Percentiles rank a stretch among this genome's conserved stretches.
Evolutionary conservation across 2,329 filamentous ascomycete species (phyloP).

Genomic region (Colletotrichum gigasporum): DNA sequence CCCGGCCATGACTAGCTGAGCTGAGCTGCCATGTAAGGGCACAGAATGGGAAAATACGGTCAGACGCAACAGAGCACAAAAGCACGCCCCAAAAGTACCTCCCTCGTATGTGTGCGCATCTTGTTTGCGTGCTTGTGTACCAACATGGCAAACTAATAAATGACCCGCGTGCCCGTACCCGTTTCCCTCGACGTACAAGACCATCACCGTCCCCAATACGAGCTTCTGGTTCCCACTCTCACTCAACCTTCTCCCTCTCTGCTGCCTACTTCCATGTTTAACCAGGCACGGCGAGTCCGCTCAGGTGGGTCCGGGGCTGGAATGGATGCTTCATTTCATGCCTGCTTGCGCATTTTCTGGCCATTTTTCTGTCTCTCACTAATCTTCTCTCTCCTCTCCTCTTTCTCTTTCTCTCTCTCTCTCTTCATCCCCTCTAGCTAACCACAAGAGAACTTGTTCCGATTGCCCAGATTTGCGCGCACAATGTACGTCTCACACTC

Average conservation of each 20-base stretch:
- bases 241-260: no score
- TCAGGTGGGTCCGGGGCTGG: no score
- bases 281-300: no score
- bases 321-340: constrained; percentile 4
- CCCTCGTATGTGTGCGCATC: neutral
- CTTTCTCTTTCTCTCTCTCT: neutral
- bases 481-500: neutral
- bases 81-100: neutral
- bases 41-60: neutral
- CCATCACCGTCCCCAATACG: neutral
- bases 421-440: neutral
- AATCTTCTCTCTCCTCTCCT: neutral
- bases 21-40: no score
- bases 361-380: neutral
- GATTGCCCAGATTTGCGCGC: neutral
- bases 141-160: constrained; percentile 6
- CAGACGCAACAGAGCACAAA: neutral
- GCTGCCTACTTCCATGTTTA: no score
- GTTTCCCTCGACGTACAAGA: neutral
- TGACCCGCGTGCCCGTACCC: constrained; percentile 12
- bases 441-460: neutral
- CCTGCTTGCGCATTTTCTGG: constrained; percentile 9
- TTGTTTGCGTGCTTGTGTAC: constrained; percentile 1
- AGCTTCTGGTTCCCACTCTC: neutral
- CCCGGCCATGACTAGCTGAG: neutral